Conservation (phyloP, 179 eudicot species). For the Beta corolliflora region DNA sequence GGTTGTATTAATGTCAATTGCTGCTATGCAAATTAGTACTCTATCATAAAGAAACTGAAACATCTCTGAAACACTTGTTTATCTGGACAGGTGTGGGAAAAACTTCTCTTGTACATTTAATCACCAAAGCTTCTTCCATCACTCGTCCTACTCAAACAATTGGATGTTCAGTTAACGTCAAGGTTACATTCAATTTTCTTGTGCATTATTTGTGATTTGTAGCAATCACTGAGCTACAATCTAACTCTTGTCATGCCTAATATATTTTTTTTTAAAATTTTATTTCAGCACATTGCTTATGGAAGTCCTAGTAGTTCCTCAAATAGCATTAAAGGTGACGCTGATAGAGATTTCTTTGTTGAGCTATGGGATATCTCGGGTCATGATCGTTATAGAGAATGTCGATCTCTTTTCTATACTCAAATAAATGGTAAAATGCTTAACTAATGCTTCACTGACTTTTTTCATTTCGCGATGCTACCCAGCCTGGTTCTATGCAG, state of each 20-base stretch:
- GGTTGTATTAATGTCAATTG: neutral
- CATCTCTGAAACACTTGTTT: neutral
- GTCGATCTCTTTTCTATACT: constrained; percentile 89
- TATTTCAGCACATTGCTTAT: constrained; percentile 70
- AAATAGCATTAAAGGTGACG: constrained; percentile 73
- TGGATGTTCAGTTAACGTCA: constrained; percentile 83
- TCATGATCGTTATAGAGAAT: constrained; percentile 95
- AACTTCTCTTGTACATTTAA: constrained; percentile 87
- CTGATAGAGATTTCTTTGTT: constrained; percentile 84
- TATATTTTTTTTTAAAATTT: constrained; percentile 6
- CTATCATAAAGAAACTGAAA: neutral
- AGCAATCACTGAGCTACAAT: neutral
- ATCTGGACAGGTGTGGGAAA: constrained; percentile 80
- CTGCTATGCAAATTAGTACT: neutral
- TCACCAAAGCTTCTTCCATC: constrained; percentile 75
- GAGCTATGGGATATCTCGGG: constrained; percentile 98
- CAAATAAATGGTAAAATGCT: constrained; percentile 77
- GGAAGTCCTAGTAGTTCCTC: constrained; percentile 85
- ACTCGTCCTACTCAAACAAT: constrained; percentile 82
- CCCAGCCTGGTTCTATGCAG: neutral
- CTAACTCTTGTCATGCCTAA: constrained; percentile 1
- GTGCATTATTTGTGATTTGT: constrained; percentile 8
- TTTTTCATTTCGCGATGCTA: neutral
- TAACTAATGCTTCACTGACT: constrained; percentile 3
- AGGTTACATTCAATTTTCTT: constrained; percentile 41